Percentiles rank a stretch among this genome's conserved stretches.
These are phyloP conservation scores for Setomelanomma holmii DNA, from an alignment of 2,329 filamentous ascomycete genomes.

Conservation along the genomic window DNA sequence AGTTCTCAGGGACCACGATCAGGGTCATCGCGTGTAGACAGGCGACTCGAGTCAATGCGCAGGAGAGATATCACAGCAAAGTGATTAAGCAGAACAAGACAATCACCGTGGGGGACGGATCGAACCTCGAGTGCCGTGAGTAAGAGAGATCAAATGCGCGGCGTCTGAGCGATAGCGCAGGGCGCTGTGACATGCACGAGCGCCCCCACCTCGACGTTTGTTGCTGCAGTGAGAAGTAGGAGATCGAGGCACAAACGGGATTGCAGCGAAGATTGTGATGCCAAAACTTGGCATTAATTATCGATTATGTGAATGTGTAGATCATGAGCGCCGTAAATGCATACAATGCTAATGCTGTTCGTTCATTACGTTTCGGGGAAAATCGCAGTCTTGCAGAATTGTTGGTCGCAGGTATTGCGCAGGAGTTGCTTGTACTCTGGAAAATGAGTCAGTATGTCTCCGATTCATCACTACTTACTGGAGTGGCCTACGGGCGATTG, in stretches of 20 bases:
- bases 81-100: too few relatives aligned
- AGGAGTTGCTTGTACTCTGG: slow-evolving; percentile 27
- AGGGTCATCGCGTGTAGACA: background rate
- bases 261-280: background rate
- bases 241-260: background rate
- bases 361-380: slow-evolving; percentile 2
- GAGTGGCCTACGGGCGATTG: slow-evolving; percentile 16
- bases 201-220: background rate
- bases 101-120: too few relatives aligned
- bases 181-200: background rate
- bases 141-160: background rate
- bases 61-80: too few relatives aligned
- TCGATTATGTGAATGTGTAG: slow-evolving; percentile 8
- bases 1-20: background rate
- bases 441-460: slow-evolving; percentile 7
- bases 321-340: background rate
- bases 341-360: slow-evolving; percentile 4
- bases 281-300: slow-evolving; percentile 7
- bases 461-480: background rate
- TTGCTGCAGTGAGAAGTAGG: background rate
- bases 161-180: background rate
- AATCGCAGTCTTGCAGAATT: slow-evolving; percentile 16
- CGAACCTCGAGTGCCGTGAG: background rate
- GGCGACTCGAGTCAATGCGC: too few relatives aligned
- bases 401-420: slow-evolving; percentile 12